Base-by-base conservation (phyloP, 345 rosid species). In the Gossypium bickii region DNA sequence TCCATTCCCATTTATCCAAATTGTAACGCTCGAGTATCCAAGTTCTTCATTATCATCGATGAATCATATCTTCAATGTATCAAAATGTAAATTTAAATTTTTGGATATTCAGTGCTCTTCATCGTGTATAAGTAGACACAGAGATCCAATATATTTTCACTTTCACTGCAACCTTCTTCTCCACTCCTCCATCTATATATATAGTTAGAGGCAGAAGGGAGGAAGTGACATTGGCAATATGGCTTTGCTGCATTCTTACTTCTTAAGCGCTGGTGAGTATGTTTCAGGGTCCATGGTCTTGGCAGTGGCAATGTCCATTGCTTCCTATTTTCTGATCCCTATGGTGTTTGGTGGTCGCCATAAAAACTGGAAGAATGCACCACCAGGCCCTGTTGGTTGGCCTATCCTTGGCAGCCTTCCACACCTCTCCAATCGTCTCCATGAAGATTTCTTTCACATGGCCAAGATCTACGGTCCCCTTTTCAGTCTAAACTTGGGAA, bases 301-400 rank as follows among this genome's bases (percentile, higher is more conserved):
- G 5, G 72, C 56, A 0, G 18, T 60, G 2, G 4, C 29, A 45
- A 1, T 53, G 41, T 49, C 74, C 6, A 10, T 76, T 18, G 74
- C 70, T 48, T 60, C 63, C 15, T 76, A 76, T 70, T 70, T 61
- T 34, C 10, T 76, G 5, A 70, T 76, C n/a, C 79, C 79, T 4
- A 6, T 49, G 9, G 25, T 76, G 0, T 20, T 76, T 2, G 79
- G 79, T 1, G 53, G 62, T 17, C 53, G 60, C 27, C 24, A 27
- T 1, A 10, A 61, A 45, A 76, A 70, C 17, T 76, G 79, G 74
- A 70, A 76, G 62, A 76, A 69, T 34, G 69, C 79, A 16, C 79
- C 79, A 15, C 79, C 74, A 2, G 79, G 79, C 17, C 79, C 79
- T 0, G 61, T 11, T 3, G 79, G 74, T 45, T 76, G 74, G 78